Evolutionary conservation across 2,329 filamentous ascomycete genomes (phyloP), one percentile per base, ranked within the genome.

Genomic region (Bisporella sp.): DNA sequence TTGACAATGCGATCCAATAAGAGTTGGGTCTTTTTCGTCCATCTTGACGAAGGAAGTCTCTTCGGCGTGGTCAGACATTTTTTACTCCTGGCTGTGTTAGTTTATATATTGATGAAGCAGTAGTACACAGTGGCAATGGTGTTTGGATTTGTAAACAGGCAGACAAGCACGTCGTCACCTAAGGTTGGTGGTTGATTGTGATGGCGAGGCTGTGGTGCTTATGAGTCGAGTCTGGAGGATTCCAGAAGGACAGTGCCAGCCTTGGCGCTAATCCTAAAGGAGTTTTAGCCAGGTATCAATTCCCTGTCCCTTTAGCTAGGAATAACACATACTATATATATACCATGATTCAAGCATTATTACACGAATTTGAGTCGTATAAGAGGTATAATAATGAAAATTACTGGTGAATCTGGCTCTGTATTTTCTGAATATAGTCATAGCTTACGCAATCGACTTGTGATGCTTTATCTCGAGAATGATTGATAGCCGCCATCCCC

Each of bases 1-100:
- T 68, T 96, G 83, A 78, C 93, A 99, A 74, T 96, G 91, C 55
- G 81, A 81, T 69, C 93, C 93, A 60, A 97, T 85, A 29, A 91
- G 79, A 62, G 88, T 85, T 45, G 91, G 85, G 70, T 96, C 91
- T 66, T 77, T 77, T 62, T 82, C 78, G 63, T 85, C 76, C 85
- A 91, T 91, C 55, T 77, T 78, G 66, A 84, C 77, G 73, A 84
- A 89, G 66, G 75, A 84, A 45, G 74, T 76, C 56, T 74, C 72
- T 48, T 70, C 66, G 51, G 70, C 50, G 42, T 70, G 57, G 12
- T 61, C 55, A 21, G 21, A 21, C 21, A 21, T 42, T 21, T 21
- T 21, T 21, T 21, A 21, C 21, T 21, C 21, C 21, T 21, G 21
- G 21, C 21, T 21, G 21, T 21, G 21, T 21, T 21, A 21, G 21